Evolutionary conservation across 139 green algal species (phyloP).

Genomic region (Coelastrella sp.): DNA sequence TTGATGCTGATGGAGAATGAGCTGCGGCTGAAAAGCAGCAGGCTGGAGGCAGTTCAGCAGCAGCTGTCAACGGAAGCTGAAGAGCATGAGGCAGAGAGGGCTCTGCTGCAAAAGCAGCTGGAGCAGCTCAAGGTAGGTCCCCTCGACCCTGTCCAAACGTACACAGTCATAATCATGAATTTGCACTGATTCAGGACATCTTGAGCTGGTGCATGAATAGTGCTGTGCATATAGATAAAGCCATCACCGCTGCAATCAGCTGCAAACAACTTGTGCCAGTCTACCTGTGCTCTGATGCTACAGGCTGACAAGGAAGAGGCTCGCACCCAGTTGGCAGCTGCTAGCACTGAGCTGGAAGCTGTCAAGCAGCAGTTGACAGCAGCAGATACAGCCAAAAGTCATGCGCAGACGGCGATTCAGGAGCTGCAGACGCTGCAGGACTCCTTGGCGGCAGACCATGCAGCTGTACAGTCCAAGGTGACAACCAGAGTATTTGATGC

Average conservation of each 20-base stretch:
- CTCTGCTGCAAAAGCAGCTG: slow-evolving; percentile 44
- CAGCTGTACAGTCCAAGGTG: slow-evolving; percentile 23
- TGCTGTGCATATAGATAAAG: no score
- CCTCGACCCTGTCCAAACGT: no score
- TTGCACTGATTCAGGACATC: no score
- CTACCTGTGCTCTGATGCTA: no score
- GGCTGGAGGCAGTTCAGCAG: slow-evolving; percentile 51
- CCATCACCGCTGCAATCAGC: no score
- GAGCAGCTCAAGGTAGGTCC: slow-evolving; percentile 11
- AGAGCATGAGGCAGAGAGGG: slow-evolving; percentile 25
- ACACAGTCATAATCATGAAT: no score
- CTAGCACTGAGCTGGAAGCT: background rate
- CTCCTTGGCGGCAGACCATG: slow-evolving; percentile 1
- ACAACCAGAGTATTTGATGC: no score
- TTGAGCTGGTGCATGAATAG: background rate
- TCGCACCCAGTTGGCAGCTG: background rate
- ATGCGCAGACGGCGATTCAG: slow-evolving; percentile 25
- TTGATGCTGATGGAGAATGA: slow-evolving; percentile 46
- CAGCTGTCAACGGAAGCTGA: slow-evolving; percentile 51
- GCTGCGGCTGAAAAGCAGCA: slow-evolving; percentile 26
- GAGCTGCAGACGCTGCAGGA: slow-evolving; percentile 31
- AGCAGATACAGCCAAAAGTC: background rate
- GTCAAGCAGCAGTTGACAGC: slow-evolving; percentile 9
- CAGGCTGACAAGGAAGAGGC: slow-evolving; percentile 31
- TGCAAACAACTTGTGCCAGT: no score